Base-by-base conservation (phyloP, 805 yeast genomes). In the Monosporozyma servazzii region DNA sequence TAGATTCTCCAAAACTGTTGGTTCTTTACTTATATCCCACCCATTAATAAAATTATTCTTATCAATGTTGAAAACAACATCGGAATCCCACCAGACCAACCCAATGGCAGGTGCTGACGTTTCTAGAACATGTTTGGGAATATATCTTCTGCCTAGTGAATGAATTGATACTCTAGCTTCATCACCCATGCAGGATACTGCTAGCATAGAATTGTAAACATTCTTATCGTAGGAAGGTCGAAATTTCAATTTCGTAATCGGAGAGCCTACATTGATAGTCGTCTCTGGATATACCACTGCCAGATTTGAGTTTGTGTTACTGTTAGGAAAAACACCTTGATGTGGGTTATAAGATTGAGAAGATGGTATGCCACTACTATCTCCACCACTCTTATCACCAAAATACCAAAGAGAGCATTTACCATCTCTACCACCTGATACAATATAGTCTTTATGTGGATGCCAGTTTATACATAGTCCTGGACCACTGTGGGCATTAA, bases 341-440 rank as follows among this genome's bases (percentile, higher is more conserved):
- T 36, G 30, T 37, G 42, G 13, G 1, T 20, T 25, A n/a, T 36
- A 31, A 2, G 29, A 15, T 17, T 47, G 40, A 11, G 42, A 23
- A 8, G 31, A 21, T 7, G 33, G 13, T n/a, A n/a, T 15, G 15
- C 18, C 18, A 17, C 5, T 31, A 17, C 5, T 31, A 7, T 36
- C 29, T 7, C n/a, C 20, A 21, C 42, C 21, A 23, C 21, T 45
- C 41, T 51, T 56, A 37, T 65, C 68, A 7, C 71, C 70, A 23
- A 66, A 54, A 47, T 65, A 63, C 71, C 71, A 67, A 13, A 65
- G 51, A 40, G 66, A 64, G 36, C 67, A 61, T 52, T 66, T 65
- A 49, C 85, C 84, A 67, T 93, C 99, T 59, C 97, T 75, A 7
- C 99, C 99, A 15, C 97, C 97, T 20, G 96, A 87, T 5, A 84